Evolutionary conservation across 768 basidiomycete species (phyloP).

Genomic region (Pleurotus tuoliensis): DNA sequence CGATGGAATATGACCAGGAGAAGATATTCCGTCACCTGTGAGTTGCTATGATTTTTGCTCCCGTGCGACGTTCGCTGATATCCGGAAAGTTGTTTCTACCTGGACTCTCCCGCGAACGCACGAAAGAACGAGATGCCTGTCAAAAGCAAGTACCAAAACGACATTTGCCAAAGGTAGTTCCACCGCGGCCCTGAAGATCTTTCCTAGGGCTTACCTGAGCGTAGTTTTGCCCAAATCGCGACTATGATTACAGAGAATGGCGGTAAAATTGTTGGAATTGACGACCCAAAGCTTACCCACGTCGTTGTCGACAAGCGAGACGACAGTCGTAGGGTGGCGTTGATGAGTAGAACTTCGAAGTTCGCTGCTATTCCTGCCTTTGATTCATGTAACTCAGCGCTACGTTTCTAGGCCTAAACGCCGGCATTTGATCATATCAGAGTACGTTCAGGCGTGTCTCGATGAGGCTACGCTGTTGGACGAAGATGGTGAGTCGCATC

Average conservation of each 20-base stretch:
- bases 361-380: slow-evolving; percentile 28
- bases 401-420: slow-evolving; percentile 61
- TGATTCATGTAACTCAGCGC: slow-evolving; percentile 9
- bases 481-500: slow-evolving; percentile 65
- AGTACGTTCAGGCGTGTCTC: slow-evolving; percentile 73
- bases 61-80: background rate
- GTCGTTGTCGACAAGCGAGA: slow-evolving; percentile 83
- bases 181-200: background rate
- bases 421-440: slow-evolving; percentile 71
- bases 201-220: slow-evolving; percentile 6
- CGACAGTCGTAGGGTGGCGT: slow-evolving; percentile 61
- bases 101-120: slow-evolving; percentile 81
- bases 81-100: slow-evolving; percentile 73
- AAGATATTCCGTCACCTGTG: slow-evolving; percentile 83
- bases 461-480: slow-evolving; percentile 83
- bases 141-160: slow-evolving; percentile 47
- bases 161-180: slow-evolving; percentile 51
- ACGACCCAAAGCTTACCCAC: slow-evolving; percentile 82
- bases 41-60: slow-evolving; percentile 20
- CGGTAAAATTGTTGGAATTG: slow-evolving; percentile 64
- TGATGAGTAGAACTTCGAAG: slow-evolving; percentile 72
- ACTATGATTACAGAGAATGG: slow-evolving; percentile 63
- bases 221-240: slow-evolving; percentile 53
- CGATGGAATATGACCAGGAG: slow-evolving; percentile 75
- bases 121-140: slow-evolving; percentile 56